Percentiles rank a stretch among this genome's conserved stretches.
These are phyloP conservation scores for Puccinia polysora DNA, from an alignment of 1,284 basidiomycete species.

Conservation along the genomic window DNA sequence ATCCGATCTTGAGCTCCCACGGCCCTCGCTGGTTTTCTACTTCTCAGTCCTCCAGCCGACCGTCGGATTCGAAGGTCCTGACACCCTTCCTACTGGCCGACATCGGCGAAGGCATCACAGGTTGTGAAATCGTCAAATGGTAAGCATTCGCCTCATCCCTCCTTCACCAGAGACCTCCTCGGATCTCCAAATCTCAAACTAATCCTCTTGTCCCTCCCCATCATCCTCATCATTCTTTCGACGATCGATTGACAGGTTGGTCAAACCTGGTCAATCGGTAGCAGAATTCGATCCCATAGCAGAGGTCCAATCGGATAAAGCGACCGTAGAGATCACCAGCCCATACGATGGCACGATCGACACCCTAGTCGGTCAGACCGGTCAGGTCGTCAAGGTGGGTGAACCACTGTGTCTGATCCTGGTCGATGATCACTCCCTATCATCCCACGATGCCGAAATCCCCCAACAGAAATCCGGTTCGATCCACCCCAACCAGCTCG, in stretches of 20 bases:
- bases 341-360: conserved; percentile 75
- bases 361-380: conserved; percentile 70
- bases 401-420: conserved; percentile 76
- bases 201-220: conserved; percentile 9
- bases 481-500: background rate
- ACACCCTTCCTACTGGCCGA: conserved; percentile 79
- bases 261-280: conserved; percentile 62
- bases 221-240: no score
- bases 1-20: no score
- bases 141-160: background rate
- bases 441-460: conserved; percentile 8
- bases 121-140: conserved; percentile 53
- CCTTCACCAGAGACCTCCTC: no score
- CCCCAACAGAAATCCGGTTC: background rate
- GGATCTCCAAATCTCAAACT: no score
- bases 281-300: conserved; percentile 79
- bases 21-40: no score
- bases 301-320: conserved; percentile 92
- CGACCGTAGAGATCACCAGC: conserved; percentile 85
- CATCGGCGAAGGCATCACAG: conserved; percentile 74
- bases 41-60: no score
- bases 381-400: conserved; percentile 82
- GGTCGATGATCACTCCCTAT: conserved; percentile 61
- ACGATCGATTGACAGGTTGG: conserved; percentile 61
- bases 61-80: no score